Base-by-base conservation (phyloP, 441 rosid species). In the Eutrema salsugineum region DNA sequence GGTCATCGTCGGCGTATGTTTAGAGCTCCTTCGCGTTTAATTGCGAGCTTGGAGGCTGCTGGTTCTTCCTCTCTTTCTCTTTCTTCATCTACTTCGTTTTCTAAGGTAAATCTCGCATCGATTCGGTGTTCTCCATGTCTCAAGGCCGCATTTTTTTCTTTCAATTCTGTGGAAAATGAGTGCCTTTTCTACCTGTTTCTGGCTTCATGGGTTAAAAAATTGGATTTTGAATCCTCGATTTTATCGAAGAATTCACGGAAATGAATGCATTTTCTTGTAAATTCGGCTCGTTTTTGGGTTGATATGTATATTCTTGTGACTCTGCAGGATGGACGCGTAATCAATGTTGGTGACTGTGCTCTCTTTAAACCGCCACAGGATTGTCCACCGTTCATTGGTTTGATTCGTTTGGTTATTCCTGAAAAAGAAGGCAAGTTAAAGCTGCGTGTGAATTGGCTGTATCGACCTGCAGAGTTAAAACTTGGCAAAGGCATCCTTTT, bases 331-430 rank as follows among this genome's bases (percentile, higher is more conserved):
- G 97, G 98, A 60, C 96, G 96, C 73, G 86, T 49, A 81, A 84
- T 95, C 75, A 80, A 77, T 73, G 88, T 88, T 75, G 98, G 97
- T 70, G 99, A 92, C 61, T 91, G 97, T 83, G 97, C 98, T 35
- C 93, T 95, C 57, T 93, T 89, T 73, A 87, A 89, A 64, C 93
- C 95, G 4, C 83, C 90, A 11, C 82, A 81, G 69, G 96, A 83
- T 77, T 88, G 89, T 20, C 95, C 87, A 1, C 98, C 97, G 20
- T 87, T 91, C 68, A 86, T 95, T 70, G 98, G 95, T 49, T 68
- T 92, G 75, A 85, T 93, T 63, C 93, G 89, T 30, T 83, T 78
- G 67, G 35, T 92, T 38, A 78, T 76, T 44, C 30, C 82, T 58
- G 74, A 79, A 15, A 83, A 79, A 82, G 95, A 88, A 67, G 81